These are phyloP conservation scores for Passiflora organensis DNA, from an alignment of 345 rosid species.

Conservation along the genomic window DNA sequence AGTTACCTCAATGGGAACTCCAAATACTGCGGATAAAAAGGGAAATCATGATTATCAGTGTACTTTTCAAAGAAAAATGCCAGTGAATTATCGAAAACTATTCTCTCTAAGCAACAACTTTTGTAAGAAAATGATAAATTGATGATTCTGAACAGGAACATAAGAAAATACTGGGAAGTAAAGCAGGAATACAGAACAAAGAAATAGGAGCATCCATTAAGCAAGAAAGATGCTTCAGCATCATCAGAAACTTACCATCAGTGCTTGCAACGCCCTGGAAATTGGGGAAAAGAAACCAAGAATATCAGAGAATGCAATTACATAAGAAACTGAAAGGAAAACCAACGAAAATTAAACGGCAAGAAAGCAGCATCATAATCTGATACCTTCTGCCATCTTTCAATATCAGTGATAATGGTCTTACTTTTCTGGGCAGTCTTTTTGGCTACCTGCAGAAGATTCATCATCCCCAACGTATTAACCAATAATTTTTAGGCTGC, in stretches of 20 bases:
- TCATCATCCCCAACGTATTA: slow-evolving; percentile 6
- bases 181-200: background rate
- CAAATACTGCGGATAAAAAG: slow-evolving; percentile 54
- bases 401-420: slow-evolving; percentile 79
- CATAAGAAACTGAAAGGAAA: slow-evolving; percentile 7
- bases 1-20: slow-evolving; percentile 72
- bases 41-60: slow-evolving; percentile 1
- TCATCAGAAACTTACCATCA: slow-evolving; percentile 83
- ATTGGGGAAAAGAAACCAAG: slow-evolving; percentile 39
- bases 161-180: background rate
- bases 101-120: too few relatives aligned
- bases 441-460: slow-evolving; percentile 67
- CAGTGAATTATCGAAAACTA: too few relatives aligned
- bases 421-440: slow-evolving; percentile 85
- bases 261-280: slow-evolving; percentile 97
- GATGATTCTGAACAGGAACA: too few relatives aligned
- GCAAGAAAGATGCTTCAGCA: slow-evolving; percentile 41
- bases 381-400: slow-evolving; percentile 93
- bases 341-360: background rate
- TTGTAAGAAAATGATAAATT: too few relatives aligned
- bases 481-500: too few relatives aligned
- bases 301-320: slow-evolving; percentile 20
- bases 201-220: background rate
- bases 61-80: background rate
- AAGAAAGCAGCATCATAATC: slow-evolving; percentile 10